phyloP scores from a whole-genome alignment of 2,329 filamentous ascomycete species.

The Cercospora canescens region DNA sequence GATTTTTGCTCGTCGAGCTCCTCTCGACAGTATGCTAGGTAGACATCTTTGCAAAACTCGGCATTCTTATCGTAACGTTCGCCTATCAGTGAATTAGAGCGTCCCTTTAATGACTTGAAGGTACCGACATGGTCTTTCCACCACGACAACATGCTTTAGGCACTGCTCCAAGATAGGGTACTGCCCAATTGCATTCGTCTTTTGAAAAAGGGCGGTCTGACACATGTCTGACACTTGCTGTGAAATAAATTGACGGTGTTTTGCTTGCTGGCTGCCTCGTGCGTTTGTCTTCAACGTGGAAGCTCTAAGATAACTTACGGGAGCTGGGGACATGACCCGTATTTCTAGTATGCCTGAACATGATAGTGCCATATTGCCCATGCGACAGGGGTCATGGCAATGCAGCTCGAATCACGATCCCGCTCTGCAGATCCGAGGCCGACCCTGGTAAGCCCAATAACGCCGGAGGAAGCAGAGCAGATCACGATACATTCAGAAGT shows the following conservation, averaged over 20 bases:
- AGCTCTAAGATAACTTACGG: neutral
- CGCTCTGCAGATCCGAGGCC: neutral
- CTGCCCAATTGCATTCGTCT: neutral
- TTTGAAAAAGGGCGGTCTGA: neutral
- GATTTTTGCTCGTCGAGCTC: neutral
- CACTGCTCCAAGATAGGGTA: neutral
- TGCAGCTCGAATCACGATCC: neutral
- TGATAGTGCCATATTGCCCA: neutral
- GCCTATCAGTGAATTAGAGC: neutral
- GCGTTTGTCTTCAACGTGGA: neutral
- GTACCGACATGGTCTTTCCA: neutral
- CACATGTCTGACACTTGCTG: neutral
- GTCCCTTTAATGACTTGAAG: neutral
- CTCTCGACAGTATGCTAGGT: neutral
- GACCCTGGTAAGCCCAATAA: neutral
- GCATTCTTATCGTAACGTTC: neutral
- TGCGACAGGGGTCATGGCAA: neutral
- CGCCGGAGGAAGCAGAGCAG: neutral
- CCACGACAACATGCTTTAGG: neutral
- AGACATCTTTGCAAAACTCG: neutral
- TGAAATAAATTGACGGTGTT: neutral
- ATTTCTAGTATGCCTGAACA: neutral
- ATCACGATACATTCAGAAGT: neutral
- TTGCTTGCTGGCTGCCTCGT: neutral
- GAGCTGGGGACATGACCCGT: neutral